A percentile compares a stretch with the other conserved stretches of the same genome.
Evolutionary conservation across 768 basidiomycete genomes (phyloP).

Genomic region (Paxillus ammoniavirescens): DNA sequence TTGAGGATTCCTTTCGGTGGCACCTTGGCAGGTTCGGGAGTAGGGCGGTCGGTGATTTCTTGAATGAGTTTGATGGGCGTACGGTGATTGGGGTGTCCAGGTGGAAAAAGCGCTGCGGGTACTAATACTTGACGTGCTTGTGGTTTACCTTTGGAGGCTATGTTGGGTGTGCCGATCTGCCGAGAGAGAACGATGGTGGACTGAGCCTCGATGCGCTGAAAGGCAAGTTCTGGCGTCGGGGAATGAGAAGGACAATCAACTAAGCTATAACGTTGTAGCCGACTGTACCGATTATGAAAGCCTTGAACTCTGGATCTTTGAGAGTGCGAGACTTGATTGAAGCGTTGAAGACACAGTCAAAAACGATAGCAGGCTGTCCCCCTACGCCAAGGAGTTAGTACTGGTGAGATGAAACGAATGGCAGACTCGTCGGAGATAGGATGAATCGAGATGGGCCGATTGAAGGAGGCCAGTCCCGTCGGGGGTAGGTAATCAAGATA

Average conservation of each 20-base stretch:
- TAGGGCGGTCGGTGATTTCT: slow-evolving; percentile 45
- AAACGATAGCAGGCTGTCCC: slow-evolving; percentile 66
- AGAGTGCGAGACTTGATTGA: slow-evolving; percentile 58
- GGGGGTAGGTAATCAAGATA: neutral
- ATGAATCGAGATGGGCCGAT: neutral
- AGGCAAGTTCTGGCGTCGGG: slow-evolving; percentile 52
- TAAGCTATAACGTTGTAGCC: neutral
- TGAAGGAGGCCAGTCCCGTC: neutral
- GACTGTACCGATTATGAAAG: slow-evolving; percentile 63
- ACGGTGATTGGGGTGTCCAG: slow-evolving; percentile 18
- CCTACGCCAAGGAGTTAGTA: slow-evolving; percentile 38
- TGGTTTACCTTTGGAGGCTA: slow-evolving; percentile 71
- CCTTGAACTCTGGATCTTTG: slow-evolving; percentile 63
- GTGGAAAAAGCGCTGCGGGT: slow-evolving; percentile 42
- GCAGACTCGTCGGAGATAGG: slow-evolving; percentile 15
- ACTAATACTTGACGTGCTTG: slow-evolving; percentile 55
- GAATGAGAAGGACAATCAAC: slow-evolving; percentile 13
- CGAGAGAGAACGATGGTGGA: slow-evolving; percentile 61
- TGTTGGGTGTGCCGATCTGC: slow-evolving; percentile 71
- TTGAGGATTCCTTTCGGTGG: slow-evolving; percentile 47
- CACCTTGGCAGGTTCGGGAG: slow-evolving; percentile 20
- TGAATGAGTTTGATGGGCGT: slow-evolving; percentile 16
- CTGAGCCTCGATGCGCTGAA: slow-evolving; percentile 67
- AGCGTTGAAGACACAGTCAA: slow-evolving; percentile 68
- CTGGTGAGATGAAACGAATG: neutral